Conservation (phyloP, 129 eudicot genomes). For the Centrapalus pauciflorus region DNA sequence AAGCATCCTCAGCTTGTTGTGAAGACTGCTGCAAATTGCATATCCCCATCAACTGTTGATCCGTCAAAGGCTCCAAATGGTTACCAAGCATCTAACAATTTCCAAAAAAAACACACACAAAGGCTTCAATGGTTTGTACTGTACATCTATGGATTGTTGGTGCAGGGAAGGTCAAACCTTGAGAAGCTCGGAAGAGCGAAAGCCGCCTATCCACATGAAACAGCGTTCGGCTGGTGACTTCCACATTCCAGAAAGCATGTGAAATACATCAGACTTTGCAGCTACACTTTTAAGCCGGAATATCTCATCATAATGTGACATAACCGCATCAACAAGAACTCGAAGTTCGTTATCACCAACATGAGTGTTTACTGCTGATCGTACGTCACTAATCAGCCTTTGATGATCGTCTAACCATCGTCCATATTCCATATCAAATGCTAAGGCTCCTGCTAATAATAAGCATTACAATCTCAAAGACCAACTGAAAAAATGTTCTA, state of each 20-base stretch:
- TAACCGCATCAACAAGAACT: conserved; percentile 70
- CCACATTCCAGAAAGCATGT: conserved; percentile 99
- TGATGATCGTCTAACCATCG: conserved; percentile 95
- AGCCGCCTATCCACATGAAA: conserved; percentile 99
- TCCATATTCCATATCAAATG: conserved; percentile 80
- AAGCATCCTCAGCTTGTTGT: conserved; percentile 96
- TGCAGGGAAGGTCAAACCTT: conserved; percentile 44
- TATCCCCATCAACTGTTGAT: conserved; percentile 85
- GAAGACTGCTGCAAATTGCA: conserved; percentile 90
- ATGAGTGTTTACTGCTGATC: conserved; percentile 66
- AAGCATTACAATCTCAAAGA: background rate
- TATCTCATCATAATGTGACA: conserved; percentile 82
- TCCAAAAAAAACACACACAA: background rate
- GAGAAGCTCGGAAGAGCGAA: conserved; percentile 90
- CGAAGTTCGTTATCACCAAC: conserved; percentile 60
- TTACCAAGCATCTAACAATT: conserved; percentile 60
- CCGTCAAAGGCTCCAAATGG: conserved; percentile 87
- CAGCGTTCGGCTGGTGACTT: conserved; percentile 95
- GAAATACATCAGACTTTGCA: conserved; percentile 78
- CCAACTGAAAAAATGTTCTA: background rate
- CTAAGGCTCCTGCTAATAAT: conserved; percentile 63
- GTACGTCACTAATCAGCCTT: conserved; percentile 64
- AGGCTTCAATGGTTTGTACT: background rate
- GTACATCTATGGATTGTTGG: background rate
- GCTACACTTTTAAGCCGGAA: conserved; percentile 72